These are phyloP conservation scores for Amylocystis lapponica DNA, from an alignment of 768 basidiomycete species.

Conservation along the genomic window DNA sequence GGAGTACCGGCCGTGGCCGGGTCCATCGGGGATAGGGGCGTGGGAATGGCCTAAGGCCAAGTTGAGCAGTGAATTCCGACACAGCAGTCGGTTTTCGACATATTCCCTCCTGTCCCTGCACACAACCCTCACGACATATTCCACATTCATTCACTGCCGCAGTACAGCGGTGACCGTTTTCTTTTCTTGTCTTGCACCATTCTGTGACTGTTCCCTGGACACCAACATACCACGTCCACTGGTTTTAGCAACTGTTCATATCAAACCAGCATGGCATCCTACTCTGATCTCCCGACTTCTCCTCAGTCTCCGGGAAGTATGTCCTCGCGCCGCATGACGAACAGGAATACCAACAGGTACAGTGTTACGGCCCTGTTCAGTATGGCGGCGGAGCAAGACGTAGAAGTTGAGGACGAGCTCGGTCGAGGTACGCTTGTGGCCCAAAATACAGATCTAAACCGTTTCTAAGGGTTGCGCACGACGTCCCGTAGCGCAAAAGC, in stretches of 20 bases:
- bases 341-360: constrained; percentile 94
- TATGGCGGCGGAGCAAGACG: constrained; percentile 98
- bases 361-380: constrained; percentile 94
- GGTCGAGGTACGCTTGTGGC: constrained; percentile 60
- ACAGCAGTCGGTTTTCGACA: too few species aligned
- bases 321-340: constrained; percentile 72
- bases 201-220: too few species aligned
- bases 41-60: too few species aligned
- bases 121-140: too few species aligned
- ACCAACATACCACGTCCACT: constrained; percentile 7
- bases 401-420: constrained; percentile 95
- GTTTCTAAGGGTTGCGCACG: constrained; percentile 7
- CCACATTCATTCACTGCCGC: too few species aligned
- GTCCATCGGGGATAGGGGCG: too few species aligned
- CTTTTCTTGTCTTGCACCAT: too few species aligned
- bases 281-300: constrained; percentile 21
- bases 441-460: neutral
- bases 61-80: too few species aligned
- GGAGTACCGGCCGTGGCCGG: too few species aligned
- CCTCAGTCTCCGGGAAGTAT: constrained; percentile 52
- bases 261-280: constrained; percentile 20
- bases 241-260: constrained; percentile 7
- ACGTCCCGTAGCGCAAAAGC: constrained; percentile 76
- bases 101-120: too few species aligned
- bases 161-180: too few species aligned